phyloP scores from a whole-genome alignment of 768 basidiomycete genomes.

The Tulasnella sp. region DNA sequence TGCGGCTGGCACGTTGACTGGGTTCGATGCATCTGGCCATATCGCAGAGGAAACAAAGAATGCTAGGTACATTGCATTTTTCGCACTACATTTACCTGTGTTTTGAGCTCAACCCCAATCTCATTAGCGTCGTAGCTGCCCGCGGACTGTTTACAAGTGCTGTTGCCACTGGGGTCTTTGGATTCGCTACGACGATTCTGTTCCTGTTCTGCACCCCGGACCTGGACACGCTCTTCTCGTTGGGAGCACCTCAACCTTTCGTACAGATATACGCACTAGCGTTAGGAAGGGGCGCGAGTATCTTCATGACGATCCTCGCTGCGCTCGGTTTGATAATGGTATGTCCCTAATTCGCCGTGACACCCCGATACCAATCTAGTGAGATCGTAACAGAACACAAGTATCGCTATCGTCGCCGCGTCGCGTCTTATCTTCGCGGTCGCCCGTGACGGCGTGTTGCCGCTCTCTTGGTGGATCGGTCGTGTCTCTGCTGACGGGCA shows the following conservation, averaged over 20 bases:
- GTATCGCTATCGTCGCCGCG: slow-evolving; percentile 75
- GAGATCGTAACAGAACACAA: slow-evolving; percentile 54
- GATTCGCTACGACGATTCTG: slow-evolving; percentile 63
- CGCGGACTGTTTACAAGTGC: slow-evolving; percentile 72
- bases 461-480: slow-evolving; percentile 72
- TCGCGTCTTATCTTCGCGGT: slow-evolving; percentile 85
- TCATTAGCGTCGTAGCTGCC: slow-evolving; percentile 56
- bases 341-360: slow-evolving; percentile 21
- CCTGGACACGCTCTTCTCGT: slow-evolving; percentile 56
- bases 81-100: not conserved
- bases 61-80: slow-evolving; percentile 36
- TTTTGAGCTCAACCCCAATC: not conserved
- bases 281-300: slow-evolving; percentile 60
- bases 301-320: slow-evolving; percentile 82
- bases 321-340: slow-evolving; percentile 77
- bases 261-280: slow-evolving; percentile 79
- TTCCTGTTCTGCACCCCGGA: slow-evolving; percentile 80
- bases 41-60: slow-evolving; percentile 83
- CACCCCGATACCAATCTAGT: not conserved
- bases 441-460: slow-evolving; percentile 87
- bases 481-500: slow-evolving; percentile 57
- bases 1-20: slow-evolving; percentile 76
- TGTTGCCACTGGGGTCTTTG: slow-evolving; percentile 64
- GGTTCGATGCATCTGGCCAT: slow-evolving; percentile 82
- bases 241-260: slow-evolving; percentile 82